phyloP scores from a whole-genome alignment of 2,329 filamentous ascomycete species.

The Aspergillus pseudotamarii region DNA sequence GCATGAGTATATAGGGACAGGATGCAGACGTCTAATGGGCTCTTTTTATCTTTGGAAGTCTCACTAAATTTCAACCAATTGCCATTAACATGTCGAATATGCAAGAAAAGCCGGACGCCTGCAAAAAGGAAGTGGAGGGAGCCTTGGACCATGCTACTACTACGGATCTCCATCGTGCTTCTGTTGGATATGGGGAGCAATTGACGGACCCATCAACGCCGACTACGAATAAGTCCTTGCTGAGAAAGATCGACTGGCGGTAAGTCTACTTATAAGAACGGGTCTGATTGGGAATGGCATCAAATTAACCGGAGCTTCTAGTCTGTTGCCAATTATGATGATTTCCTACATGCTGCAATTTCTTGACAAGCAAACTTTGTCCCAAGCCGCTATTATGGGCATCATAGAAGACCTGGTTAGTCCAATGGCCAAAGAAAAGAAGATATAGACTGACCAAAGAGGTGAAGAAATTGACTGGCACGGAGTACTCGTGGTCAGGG shows the following conservation, averaged over 20 bases:
- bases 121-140: not conserved
- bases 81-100: not conserved
- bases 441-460: not conserved
- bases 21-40: not conserved
- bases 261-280: not conserved
- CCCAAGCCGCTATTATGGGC: slow-evolving; percentile 9
- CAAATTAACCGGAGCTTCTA: not conserved
- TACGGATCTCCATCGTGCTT: not conserved
- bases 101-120: not conserved
- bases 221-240: not conserved
- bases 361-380: slow-evolving; percentile 17
- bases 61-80: not conserved
- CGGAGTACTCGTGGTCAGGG: slow-evolving; percentile 11
- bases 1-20: not conserved
- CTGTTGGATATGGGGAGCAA: not conserved
- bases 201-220: not conserved
- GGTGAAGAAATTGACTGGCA: not conserved
- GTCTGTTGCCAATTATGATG: slow-evolving; percentile 13
- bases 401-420: slow-evolving; percentile 3
- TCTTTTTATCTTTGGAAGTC: not conserved
- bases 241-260: not conserved
- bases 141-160: not conserved
- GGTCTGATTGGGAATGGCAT: not conserved
- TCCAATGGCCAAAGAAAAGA: not conserved
- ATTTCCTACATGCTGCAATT: slow-evolving; percentile 17